A percentile compares a stretch with the other conserved stretches of the same genome.
Conservation (phyloP, 2,329 filamentous ascomycete species). For the Pezicula carpinea region DNA sequence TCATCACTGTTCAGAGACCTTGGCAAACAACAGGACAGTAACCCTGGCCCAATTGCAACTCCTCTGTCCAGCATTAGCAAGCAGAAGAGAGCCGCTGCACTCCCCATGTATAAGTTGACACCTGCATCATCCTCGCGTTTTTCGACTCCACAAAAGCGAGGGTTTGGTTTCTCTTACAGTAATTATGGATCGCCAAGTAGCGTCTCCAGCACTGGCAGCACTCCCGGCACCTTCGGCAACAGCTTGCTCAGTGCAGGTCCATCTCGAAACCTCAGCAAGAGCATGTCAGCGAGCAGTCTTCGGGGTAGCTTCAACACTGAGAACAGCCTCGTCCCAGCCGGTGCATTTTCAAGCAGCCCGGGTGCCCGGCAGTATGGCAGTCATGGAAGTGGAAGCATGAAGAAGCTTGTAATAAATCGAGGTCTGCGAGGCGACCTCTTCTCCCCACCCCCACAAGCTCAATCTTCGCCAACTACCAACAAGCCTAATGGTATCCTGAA, state of each 20-base stretch:
- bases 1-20: slow-evolving; percentile 79
- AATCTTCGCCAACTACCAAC: slow-evolving; percentile 32
- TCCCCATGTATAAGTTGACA: slow-evolving; percentile 85
- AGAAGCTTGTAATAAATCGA: slow-evolving; percentile 89
- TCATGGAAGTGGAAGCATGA: slow-evolving; percentile 65
- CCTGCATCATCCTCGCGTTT: slow-evolving; percentile 75
- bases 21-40: slow-evolving; percentile 54
- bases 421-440: slow-evolving; percentile 73
- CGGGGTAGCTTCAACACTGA: slow-evolving; percentile 77
- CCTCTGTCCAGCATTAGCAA: slow-evolving; percentile 72
- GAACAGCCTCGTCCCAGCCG: slow-evolving; percentile 80
- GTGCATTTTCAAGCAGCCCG: slow-evolving; percentile 71
- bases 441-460: slow-evolving; percentile 42
- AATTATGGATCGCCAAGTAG: slow-evolving; percentile 80
- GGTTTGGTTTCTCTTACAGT: slow-evolving; percentile 90
- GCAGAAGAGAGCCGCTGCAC: slow-evolving; percentile 70
- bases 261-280: slow-evolving; percentile 70
- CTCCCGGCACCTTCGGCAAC: slow-evolving; percentile 61
- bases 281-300: slow-evolving; percentile 81
- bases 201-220: slow-evolving; percentile 61
- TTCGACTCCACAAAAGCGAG: slow-evolving; percentile 78
- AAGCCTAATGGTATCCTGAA: slow-evolving; percentile 51
- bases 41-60: slow-evolving; percentile 86
- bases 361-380: slow-evolving; percentile 61
- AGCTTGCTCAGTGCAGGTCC: slow-evolving; percentile 60